A percentile compares a stretch with the other conserved stretches of the same genome.
phyloP scores from a whole-genome alignment of 257 asterid species.

The Marsdenia floribunda region DNA sequence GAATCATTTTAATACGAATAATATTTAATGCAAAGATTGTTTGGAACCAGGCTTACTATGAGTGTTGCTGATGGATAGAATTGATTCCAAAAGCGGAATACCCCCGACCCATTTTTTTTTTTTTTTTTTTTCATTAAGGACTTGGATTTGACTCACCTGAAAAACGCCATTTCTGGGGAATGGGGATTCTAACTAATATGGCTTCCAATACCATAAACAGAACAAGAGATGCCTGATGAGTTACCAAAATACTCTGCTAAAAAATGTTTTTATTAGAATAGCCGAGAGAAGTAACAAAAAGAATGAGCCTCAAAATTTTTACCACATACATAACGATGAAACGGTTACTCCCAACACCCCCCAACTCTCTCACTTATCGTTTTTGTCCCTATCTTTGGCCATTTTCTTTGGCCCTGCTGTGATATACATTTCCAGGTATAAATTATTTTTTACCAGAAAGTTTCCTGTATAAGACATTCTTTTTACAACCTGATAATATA shows the following conservation, averaged over 20 bases:
- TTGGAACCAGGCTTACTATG: background rate
- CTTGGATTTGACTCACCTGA: too few relatives aligned
- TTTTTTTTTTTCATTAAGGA: too few relatives aligned
- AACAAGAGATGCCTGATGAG: background rate
- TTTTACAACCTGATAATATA: constrained; percentile 17
- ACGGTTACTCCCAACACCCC: background rate
- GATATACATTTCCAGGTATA: constrained; percentile 11
- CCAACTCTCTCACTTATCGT: background rate
- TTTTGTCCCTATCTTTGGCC: background rate
- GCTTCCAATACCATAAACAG: background rate
- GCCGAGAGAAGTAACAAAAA: constrained; percentile 1
- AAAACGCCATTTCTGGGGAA: too few relatives aligned
- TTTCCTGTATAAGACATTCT: constrained; percentile 7
- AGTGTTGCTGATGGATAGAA: background rate
- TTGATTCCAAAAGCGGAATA: background rate
- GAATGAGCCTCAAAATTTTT: constrained; percentile 14
- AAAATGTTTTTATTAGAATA: background rate
- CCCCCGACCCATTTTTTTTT: too few relatives aligned
- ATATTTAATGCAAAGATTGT: background rate
- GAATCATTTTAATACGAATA: background rate
- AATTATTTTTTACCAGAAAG: background rate
- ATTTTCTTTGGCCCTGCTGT: background rate
- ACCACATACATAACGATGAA: background rate
- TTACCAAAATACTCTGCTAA: background rate
- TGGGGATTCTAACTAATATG: too few relatives aligned